Evolutionary conservation across 352 stramenopile genomes (phyloP), one percentile per base, ranked within the genome.

Genomic region (Vaucheria bursata): DNA sequence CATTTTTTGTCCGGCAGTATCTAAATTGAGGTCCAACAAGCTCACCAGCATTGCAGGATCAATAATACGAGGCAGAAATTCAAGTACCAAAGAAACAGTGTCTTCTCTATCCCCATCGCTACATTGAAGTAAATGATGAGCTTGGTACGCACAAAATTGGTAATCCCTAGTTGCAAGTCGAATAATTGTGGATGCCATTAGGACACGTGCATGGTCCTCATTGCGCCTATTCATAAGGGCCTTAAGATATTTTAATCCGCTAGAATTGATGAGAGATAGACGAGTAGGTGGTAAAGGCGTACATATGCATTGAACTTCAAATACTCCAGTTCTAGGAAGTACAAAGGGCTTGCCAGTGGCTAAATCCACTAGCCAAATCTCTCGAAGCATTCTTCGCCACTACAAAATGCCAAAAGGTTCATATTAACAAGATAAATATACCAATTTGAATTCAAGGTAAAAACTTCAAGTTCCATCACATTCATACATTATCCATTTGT

Each of bases 21-120:
- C 70, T 70, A 81, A 72, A 35, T 81, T 37, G 53, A 76, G 73
- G 45, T 81, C 76, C 18, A 81, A 39, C 32, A 81, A 65, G 12
- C 32, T 38, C 33, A 25, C 70, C 29, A 81, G 70, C 36, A 31
- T 67, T 33, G 36, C 71, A 5, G 31, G 34, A 40, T 81, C 45
- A 25, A 59, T 12, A 12, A 59, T 25, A 25, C 45, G 45, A 12
- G 45, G 45, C 45, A 59, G 45, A 12, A 59, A 25, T 25, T 59
- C 45, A 12, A 25, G 12, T 25, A 59, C 12, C 45, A 59, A 25
- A 12, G 25, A 12, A 12, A 59, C 45, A 12, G 45, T 59, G 45
- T 25, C 45, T 18, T 25, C 45, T 12, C 45, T 59, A 25, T 25
- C 45, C 12, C 45, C 45, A 59, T 12, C 45, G 45, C 45, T 25